phyloP scores from a whole-genome alignment of 2,329 filamentous ascomycete genomes.

The Exophiala spinifera region DNA sequence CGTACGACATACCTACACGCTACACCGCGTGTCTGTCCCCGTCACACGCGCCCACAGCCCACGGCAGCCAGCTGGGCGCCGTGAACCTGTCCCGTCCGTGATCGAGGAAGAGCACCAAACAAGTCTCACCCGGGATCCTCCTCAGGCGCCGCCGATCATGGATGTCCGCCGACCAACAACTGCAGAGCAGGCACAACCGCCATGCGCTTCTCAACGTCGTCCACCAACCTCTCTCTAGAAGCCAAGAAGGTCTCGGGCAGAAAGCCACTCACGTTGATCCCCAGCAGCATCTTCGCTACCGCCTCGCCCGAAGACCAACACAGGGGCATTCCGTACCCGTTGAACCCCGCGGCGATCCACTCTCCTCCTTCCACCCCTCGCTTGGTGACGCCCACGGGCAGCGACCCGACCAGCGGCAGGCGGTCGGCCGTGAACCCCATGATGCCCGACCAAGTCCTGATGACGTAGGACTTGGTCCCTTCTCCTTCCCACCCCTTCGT shows the following conservation, averaged over 20 bases:
- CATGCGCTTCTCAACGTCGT: constrained; percentile 3
- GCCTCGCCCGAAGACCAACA: constrained; percentile 30
- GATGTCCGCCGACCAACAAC: not conserved
- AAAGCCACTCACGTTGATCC: constrained; percentile 1
- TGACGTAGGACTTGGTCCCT: constrained; percentile 16
- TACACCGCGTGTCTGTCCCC: too few species aligned
- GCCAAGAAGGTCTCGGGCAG: constrained; percentile 7
- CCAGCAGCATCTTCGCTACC: constrained; percentile 25
- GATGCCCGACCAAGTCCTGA: constrained; percentile 33
- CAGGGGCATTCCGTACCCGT: constrained; percentile 33
- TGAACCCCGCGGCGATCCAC: constrained; percentile 34
- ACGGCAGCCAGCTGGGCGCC: too few species aligned
- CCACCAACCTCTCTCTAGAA: constrained; percentile 3
- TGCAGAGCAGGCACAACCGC: constrained; percentile 1
- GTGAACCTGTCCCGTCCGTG: too few species aligned
- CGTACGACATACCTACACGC: too few species aligned
- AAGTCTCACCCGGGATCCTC: not conserved
- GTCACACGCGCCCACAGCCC: too few species aligned
- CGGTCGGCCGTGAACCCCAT: constrained; percentile 33
- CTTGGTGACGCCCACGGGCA: constrained; percentile 20
- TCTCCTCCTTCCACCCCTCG: constrained; percentile 26
- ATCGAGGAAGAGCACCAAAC: too few species aligned
- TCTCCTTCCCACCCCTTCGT: not conserved
- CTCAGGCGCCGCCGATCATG: not conserved
- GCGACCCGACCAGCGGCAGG: constrained; percentile 31